phyloP scores from a whole-genome alignment of 441 rosid species.

The Aquilaria agallochum region DNA sequence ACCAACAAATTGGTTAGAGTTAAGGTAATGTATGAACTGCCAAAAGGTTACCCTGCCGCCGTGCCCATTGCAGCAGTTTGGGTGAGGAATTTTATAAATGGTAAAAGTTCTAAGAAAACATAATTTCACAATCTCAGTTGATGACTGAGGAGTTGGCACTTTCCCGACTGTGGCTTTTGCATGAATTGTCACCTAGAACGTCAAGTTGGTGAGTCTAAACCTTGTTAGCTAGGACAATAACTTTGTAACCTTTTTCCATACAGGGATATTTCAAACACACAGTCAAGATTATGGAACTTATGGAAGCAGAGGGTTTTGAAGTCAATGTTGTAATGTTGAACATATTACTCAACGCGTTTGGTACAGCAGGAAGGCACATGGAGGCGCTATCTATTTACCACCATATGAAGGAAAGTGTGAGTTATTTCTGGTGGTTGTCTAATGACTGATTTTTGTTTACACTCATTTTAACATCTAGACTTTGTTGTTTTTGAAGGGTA shows the following conservation, averaged over 20 bases:
- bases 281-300: conserved; percentile 57
- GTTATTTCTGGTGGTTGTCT: conserved; percentile 8
- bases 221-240: not conserved
- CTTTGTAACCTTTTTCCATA: not conserved
- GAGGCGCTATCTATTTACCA: conserved; percentile 60
- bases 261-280: conserved; percentile 62
- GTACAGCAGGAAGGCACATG: conserved; percentile 52
- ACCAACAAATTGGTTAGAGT: no score
- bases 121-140: no score
- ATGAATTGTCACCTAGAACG: not conserved
- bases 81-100: no score
- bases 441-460: conserved; percentile 4
- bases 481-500: conserved; percentile 39
- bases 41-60: no score
- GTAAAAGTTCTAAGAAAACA: no score
- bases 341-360: conserved; percentile 69
- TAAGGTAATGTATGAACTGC: no score
- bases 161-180: no score
- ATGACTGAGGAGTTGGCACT: no score
- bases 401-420: conserved; percentile 48
- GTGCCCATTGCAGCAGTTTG: no score
- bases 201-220: conserved; percentile 3
- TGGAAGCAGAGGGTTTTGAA: conserved; percentile 69
- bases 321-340: conserved; percentile 60
- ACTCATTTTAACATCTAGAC: not conserved